Percentiles rank a stretch among this genome's conserved stretches.
These are phyloP conservation scores for Tolypocladium pustulatum DNA, from an alignment of 2,329 filamentous ascomycete species.

Conservation along the genomic window DNA sequence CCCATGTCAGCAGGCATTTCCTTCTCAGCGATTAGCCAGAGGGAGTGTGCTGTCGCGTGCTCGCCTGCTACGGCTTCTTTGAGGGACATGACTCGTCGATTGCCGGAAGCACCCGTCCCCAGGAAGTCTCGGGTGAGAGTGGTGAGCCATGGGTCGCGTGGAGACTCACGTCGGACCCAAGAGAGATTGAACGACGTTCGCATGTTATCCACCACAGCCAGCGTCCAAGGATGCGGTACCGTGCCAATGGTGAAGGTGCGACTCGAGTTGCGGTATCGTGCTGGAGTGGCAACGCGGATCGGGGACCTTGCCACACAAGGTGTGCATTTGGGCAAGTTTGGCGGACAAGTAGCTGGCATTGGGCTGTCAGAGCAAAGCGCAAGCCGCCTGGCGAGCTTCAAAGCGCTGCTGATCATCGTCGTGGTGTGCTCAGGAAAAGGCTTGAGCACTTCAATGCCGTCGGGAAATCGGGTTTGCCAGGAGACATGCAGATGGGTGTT, in stretches of 20 bases:
- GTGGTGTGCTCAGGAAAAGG: constrained; percentile 68
- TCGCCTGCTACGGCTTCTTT: constrained; percentile 74
- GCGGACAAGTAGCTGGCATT: constrained; percentile 69
- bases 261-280: constrained; percentile 61
- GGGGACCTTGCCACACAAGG: constrained; percentile 55
- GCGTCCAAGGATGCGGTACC: constrained; percentile 85
- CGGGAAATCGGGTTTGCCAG: constrained; percentile 70
- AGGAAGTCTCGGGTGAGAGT: constrained; percentile 61
- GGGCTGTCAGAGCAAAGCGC: constrained; percentile 65
- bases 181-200: constrained; percentile 49
- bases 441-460: constrained; percentile 73
- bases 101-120: constrained; percentile 47
- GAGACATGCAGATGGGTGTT: constrained; percentile 75
- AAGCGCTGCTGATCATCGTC: constrained; percentile 56
- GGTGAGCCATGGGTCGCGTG: constrained; percentile 70
- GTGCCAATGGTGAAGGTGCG: constrained; percentile 72
- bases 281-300: constrained; percentile 56
- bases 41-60: constrained; percentile 48
- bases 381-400: constrained; percentile 65
- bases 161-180: constrained; percentile 56
- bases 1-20: constrained; percentile 61
- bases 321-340: constrained; percentile 64
- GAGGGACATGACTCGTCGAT: constrained; percentile 58
- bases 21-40: constrained; percentile 73
- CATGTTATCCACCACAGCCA: constrained; percentile 56